A percentile compares a stretch with the other conserved stretches of the same genome.
Evolutionary conservation across 2,329 filamentous ascomycete genomes (phyloP).

Genomic region (Trichothecium sympodiale): DNA sequence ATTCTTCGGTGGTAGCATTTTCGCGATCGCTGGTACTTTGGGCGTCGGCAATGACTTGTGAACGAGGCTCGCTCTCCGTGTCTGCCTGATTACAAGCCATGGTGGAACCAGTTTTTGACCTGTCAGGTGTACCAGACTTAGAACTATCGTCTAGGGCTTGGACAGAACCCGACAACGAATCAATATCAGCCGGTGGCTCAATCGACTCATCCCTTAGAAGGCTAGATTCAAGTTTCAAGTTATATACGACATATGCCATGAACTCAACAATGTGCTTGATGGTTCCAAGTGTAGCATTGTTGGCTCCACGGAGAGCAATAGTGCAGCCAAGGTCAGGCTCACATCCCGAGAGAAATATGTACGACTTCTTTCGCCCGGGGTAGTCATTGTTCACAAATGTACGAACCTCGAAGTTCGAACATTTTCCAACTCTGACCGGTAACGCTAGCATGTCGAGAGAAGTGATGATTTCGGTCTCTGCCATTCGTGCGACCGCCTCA

Average conservation of each 20-base stretch:
- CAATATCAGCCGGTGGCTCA: conserved; percentile 56
- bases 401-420: conserved; percentile 85
- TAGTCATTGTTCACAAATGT: conserved; percentile 78
- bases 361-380: conserved; percentile 75
- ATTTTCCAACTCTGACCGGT: conserved; percentile 62
- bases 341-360: conserved; percentile 89
- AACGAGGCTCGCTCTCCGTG: conserved; percentile 24
- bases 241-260: conserved; percentile 98
- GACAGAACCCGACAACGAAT: conserved; percentile 26
- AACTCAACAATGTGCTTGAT: conserved; percentile 95
- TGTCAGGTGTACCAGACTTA: conserved; percentile 13
- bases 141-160: conserved; percentile 29
- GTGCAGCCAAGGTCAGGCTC: conserved; percentile 86
- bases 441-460: conserved; percentile 86
- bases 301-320: conserved; percentile 77
- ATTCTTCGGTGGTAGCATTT: neutral
- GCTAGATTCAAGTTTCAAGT: conserved; percentile 89
- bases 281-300: conserved; percentile 57
- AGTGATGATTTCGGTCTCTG: conserved; percentile 84
- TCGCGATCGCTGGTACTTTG: neutral
- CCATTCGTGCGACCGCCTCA: conserved; percentile 86
- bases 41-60: conserved; percentile 20
- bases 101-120: conserved; percentile 15
- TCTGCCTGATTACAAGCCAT: conserved; percentile 23
- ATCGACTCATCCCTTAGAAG: conserved; percentile 89